Percentiles rank a stretch among this genome's conserved stretches.
Conservation (phyloP, 768 basidiomycete genomes). For the Boletus eberwhitei region DNA sequence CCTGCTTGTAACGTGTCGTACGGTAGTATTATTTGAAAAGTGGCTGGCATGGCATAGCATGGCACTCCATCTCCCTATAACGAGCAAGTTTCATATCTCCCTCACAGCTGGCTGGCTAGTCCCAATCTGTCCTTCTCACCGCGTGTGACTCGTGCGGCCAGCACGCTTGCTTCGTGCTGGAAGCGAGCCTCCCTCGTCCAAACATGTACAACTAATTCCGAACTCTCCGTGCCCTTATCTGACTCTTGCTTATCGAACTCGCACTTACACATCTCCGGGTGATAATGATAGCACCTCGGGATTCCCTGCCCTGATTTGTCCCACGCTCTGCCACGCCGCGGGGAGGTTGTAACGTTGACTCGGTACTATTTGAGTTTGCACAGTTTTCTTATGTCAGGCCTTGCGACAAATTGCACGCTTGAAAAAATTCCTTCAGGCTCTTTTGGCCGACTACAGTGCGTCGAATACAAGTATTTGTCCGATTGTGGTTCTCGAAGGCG, state of each 20-base stretch:
- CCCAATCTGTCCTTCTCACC: slow-evolving; percentile 1
- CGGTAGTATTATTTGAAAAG: background rate
- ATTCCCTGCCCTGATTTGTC: background rate
- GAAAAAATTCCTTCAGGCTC: too few species aligned
- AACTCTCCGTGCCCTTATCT: slow-evolving; percentile 2
- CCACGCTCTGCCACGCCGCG: background rate
- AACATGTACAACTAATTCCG: background rate
- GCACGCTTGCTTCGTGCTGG: background rate
- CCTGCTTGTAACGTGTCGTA: background rate
- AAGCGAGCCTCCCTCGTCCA: background rate
- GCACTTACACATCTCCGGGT: background rate
- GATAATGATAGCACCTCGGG: too few species aligned
- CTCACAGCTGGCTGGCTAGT: background rate
- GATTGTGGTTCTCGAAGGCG: background rate
- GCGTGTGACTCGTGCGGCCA: background rate
- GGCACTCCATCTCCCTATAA: background rate
- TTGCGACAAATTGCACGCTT: too few species aligned
- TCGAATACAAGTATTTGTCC: background rate
- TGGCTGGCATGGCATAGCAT: background rate
- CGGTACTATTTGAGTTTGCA: too few species aligned
- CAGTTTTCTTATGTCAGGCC: too few species aligned
- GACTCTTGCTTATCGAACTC: slow-evolving; percentile 6
- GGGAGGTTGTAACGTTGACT: too few species aligned
- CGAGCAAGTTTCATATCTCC: background rate
- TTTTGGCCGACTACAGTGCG: background rate